Base-by-base conservation (phyloP, 139 green algal genomes). In the Monoraphidium neglectum region DNA sequence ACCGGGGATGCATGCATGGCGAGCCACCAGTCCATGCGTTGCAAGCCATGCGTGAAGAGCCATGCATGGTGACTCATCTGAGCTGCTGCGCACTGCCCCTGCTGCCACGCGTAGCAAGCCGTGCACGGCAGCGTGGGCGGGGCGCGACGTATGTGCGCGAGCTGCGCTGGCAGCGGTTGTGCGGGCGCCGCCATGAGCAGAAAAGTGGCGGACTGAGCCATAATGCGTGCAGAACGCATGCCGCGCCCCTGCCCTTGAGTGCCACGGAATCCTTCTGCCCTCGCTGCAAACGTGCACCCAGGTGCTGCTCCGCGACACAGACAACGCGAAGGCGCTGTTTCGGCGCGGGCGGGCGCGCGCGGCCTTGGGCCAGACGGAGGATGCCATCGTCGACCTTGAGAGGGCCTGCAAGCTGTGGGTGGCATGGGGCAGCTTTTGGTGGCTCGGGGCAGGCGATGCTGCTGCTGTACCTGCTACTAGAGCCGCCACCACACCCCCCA, bases 291-390 rank as follows among this genome's bases (percentile, higher is more conserved):
- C 8, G 8, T 21, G 12, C 8, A 51, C 8, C n/a, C 82, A 90
- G 86, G 83, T 85, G 30, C 61, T 87, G 23, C 74, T 68, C 53
- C 77, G 85, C 6, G 56, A 90, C 26, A 73, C 72, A 0, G 56
- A 74, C 2, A 77, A 84, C 70, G 70, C 82, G 21, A 97, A 97
- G 79, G 91, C 92, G 61, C 82, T 94, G 40, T 97, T 92, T 83
- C 83, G 92, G 15, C 72, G 92, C 0, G 91, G 82, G 23, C 78
- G 66, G n/a, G 91, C 91, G 23, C 80, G 78, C 4, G 64, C 77
- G 32, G 46, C 21, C 21, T 67, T 94, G 74, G 83, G 88, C 0
- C 83, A 90, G 49, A 93, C 81, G 0, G 86, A 90, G 16, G 78
- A 77, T 35, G 92, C 92, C 4, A 23, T 86, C 53, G 36, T 77